Evolutionary conservation across 306 rosid species (phyloP), one percentile per base, ranked within the genome.

Genomic region (Rubus parviflorus): DNA sequence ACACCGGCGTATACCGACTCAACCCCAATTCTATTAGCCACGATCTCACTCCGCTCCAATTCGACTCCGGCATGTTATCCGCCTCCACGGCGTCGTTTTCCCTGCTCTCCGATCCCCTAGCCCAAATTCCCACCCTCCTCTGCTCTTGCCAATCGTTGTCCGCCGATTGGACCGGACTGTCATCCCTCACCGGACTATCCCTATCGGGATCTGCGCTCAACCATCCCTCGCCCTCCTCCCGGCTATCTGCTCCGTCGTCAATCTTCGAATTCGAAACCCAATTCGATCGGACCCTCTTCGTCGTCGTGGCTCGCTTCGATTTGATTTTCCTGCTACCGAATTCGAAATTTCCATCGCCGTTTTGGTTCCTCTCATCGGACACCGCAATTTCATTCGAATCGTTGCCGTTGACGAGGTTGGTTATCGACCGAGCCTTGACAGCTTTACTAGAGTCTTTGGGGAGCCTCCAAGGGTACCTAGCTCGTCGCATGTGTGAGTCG

Each of bases 1-100:
- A 90, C 79, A 90, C 81, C 17, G 96, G 91, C 56, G 87, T 83
- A 72, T 90, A 90, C 81, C 90, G 72, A 74, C 96, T 87, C 76
- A 90, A 41, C 66, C 96, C 93, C 77, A 90, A 73, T 14, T 85
- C 93, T 35, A 76, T 69, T 2, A 90, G 77, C 96, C 93, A 90
- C 13, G 88, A 54, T 82, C 89, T 80, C 64, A 90, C 92, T 8
- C 90, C 89, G 58, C 81, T 76, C 56, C 85, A 84, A 75, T 84
- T 86, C 40, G 85, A 87, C 75, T 85, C 89, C 75, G 52, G 82
- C 82, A 22, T 53, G 25, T 72, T 58, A 23, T 82, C 75, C 51
- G 45, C 58, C 30, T 84, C 80, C 7, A 48, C 71, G 57, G 37
- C 81, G 70, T 81, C 87, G 48, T 84, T 81, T 40, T 86, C 92